Evolutionary conservation across 73 alveolate species (phyloP).

Genomic region (Uronychia binucleata): DNA sequence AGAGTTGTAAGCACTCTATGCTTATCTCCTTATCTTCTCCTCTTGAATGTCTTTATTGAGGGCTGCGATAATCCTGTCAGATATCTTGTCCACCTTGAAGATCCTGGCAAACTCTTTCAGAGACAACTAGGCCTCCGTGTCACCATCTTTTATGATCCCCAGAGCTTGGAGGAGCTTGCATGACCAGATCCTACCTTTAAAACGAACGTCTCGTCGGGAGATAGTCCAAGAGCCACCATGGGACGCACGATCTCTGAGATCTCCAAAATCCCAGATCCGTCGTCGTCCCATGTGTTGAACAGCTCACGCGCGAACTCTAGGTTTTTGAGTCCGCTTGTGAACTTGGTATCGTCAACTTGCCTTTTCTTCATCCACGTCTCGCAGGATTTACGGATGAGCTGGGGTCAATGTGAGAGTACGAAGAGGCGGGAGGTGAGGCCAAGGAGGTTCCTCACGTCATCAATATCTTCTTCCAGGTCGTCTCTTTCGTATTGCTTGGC

Average conservation of each 20-base stretch:
- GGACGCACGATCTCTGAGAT: slow-evolving; percentile 42
- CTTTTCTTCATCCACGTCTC: slow-evolving; percentile 36
- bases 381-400: not conserved
- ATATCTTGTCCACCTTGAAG: not conserved
- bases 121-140: not conserved
- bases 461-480: not conserved
- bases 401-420: not conserved
- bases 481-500: not conserved
- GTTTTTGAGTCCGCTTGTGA: slow-evolving; percentile 8
- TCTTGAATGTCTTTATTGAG: not conserved
- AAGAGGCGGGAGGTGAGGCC: not conserved
- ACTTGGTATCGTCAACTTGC: not conserved
- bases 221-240: slow-evolving; percentile 36
- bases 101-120: slow-evolving; percentile 5
- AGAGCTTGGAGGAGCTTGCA: slow-evolving; percentile 23
- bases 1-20: not conserved
- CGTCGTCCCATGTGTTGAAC: slow-evolving; percentile 49
- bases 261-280: slow-evolving; percentile 28
- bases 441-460: not conserved
- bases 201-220: slow-evolving; percentile 39
- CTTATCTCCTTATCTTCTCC: too few species aligned
- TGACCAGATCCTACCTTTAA: slow-evolving; percentile 39
- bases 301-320: slow-evolving; percentile 46
- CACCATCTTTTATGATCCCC: slow-evolving; percentile 1
- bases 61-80: slow-evolving; percentile 20